Evolutionary conservation across 108 stramenopile genomes (phyloP).

Genomic region (Aurantiochytrium sp.): DNA sequence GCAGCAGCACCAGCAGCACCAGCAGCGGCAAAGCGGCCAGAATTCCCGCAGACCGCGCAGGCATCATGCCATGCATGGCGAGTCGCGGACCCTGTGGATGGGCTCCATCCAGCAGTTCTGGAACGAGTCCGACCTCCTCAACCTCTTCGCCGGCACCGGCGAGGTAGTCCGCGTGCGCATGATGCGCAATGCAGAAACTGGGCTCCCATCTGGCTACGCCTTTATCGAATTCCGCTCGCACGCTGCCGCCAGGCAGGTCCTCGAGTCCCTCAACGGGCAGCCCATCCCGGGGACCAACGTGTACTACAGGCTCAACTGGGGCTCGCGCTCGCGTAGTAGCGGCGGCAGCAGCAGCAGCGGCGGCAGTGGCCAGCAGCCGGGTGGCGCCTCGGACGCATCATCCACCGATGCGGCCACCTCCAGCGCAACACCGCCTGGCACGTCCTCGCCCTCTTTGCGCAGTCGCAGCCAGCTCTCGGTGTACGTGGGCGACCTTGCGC

Average conservation of each 20-base stretch:
- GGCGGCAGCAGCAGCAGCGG: not conserved
- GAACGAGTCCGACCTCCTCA: not conserved
- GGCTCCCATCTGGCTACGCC: conserved; percentile 4
- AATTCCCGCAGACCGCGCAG: no score
- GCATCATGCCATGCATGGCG: not conserved
- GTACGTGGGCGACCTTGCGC: conserved; percentile 1
- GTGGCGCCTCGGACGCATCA: not conserved
- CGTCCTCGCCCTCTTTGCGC: not conserved
- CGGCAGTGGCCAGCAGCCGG: not conserved
- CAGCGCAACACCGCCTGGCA: not conserved
- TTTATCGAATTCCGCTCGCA: not conserved
- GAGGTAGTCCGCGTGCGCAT: conserved; percentile 13
- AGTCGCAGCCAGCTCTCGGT: not conserved
- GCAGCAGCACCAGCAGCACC: not conserved
- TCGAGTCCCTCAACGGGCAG: not conserved
- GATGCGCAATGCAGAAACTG: not conserved
- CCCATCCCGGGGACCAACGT: not conserved
- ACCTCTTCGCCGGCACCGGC: not conserved
- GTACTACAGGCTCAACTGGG: not conserved
- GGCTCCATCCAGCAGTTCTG: not conserved
- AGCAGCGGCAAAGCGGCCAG: no score
- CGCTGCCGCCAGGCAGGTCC: not conserved
- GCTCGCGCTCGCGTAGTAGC: not conserved
- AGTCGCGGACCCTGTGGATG: conserved; percentile 2
- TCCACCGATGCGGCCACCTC: not conserved